These are phyloP conservation scores for Aphanomyces euteiches DNA, from an alignment of 352 stramenopile species.

Conservation along the genomic window DNA sequence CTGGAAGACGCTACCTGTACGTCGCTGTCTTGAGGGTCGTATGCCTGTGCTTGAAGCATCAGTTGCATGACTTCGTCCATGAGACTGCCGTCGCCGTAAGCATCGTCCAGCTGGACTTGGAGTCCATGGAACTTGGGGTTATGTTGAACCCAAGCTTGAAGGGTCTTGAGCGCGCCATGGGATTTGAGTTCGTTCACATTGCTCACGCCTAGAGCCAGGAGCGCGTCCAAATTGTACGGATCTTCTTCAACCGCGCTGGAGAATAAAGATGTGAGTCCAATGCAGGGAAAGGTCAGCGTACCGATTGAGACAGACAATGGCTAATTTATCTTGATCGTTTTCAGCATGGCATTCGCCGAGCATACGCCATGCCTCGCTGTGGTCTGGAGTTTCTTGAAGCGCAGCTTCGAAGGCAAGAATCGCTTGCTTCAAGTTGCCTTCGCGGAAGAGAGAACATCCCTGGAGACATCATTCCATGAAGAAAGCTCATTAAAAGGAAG, in stretches of 20 bases:
- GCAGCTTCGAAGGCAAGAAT: conserved; percentile 95
- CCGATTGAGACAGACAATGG: conserved; percentile 92
- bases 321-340: conserved; percentile 94
- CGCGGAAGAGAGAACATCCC: conserved; percentile 80
- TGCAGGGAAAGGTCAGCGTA: neutral
- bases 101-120: conserved; percentile 65
- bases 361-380: conserved; percentile 93
- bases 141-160: conserved; percentile 95
- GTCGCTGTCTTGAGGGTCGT: conserved; percentile 72
- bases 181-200: conserved; percentile 97
- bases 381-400: conserved; percentile 90
- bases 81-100: conserved; percentile 85
- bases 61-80: conserved; percentile 94
- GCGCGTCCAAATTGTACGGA: conserved; percentile 91
- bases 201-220: conserved; percentile 91
- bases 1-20: conserved; percentile 38
- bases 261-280: neutral
- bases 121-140: conserved; percentile 96
- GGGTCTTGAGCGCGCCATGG: conserved; percentile 86
- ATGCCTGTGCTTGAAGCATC: conserved; percentile 86
- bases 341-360: conserved; percentile 93
- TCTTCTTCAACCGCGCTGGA: conserved; percentile 87
- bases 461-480: conserved; percentile 11
- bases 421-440: conserved; percentile 88
- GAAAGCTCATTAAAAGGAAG: neutral